Percentiles rank a stretch among this genome's conserved stretches.
Evolutionary conservation across 2,329 filamentous ascomycete species (phyloP).

Genomic region (Mariannaea elegans): DNA sequence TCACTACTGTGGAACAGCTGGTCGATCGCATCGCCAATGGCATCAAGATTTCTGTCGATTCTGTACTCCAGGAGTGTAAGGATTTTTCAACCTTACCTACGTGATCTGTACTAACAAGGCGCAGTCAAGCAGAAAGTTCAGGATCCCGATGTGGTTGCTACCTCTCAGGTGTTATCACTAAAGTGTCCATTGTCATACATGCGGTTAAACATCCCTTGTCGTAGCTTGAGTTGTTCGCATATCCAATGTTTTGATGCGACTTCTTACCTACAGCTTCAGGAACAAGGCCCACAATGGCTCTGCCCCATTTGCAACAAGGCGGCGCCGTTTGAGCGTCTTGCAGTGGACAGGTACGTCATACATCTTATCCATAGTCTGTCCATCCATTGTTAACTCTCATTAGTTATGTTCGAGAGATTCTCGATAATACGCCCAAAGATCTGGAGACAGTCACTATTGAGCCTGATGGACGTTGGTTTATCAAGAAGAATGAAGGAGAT

Average conservation of each 20-base stretch:
- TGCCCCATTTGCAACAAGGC: slow-evolving; percentile 92
- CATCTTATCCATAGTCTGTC: neutral
- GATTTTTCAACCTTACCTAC: slow-evolving; percentile 21
- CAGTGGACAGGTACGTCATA: slow-evolving; percentile 80
- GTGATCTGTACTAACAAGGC: slow-evolving; percentile 30
- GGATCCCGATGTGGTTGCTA: slow-evolving; percentile 89
- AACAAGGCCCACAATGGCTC: slow-evolving; percentile 96
- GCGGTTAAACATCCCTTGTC: slow-evolving; percentile 81
- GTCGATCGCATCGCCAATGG: slow-evolving; percentile 71
- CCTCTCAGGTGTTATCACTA: slow-evolving; percentile 86
- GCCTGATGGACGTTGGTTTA: slow-evolving; percentile 80
- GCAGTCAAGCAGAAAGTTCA: slow-evolving; percentile 82
- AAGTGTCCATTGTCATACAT: slow-evolving; percentile 93
- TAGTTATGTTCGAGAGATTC: slow-evolving; percentile 88
- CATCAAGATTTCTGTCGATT: slow-evolving; percentile 79
- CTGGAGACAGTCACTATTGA: slow-evolving; percentile 91
- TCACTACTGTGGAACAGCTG: slow-evolving; percentile 75
- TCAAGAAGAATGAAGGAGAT: slow-evolving; percentile 48
- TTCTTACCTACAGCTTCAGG: slow-evolving; percentile 91
- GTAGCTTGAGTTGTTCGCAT: slow-evolving; percentile 82
- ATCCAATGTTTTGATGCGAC: slow-evolving; percentile 95
- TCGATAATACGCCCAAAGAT: slow-evolving; percentile 74
- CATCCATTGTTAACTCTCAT: neutral
- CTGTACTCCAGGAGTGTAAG: slow-evolving; percentile 86
- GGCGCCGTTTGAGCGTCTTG: slow-evolving; percentile 81